A percentile compares a stretch with the other conserved stretches of the same genome.
Conservation (phyloP, 208 protist species). For the Wallacemonas sp. region DNA sequence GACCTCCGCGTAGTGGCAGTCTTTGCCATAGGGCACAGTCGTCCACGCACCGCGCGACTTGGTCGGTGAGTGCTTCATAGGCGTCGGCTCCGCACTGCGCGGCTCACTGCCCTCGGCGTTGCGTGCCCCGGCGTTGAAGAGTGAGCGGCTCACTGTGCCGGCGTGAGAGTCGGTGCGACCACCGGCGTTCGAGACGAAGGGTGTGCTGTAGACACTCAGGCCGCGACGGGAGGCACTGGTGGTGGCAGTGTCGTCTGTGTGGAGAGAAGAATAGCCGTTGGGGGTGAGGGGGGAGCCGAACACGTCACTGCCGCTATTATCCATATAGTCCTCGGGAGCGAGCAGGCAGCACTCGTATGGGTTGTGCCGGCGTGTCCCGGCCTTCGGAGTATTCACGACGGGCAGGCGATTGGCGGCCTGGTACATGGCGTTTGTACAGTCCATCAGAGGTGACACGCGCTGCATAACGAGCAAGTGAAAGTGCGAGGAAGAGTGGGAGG, state of each 20-base stretch:
- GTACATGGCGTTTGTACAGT: constrained; percentile 60
- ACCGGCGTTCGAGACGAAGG: constrained; percentile 11
- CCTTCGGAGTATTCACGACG: neutral
- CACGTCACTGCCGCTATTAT: constrained; percentile 17
- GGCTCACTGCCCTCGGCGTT: neutral
- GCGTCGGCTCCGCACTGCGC: constrained; percentile 22
- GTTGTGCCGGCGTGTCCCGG: constrained; percentile 33
- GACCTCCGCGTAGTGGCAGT: constrained; percentile 50
- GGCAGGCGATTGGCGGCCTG: constrained; percentile 51
- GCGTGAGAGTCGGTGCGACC: constrained; percentile 10
- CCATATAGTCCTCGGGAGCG: constrained; percentile 32
- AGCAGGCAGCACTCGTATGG: constrained; percentile 57
- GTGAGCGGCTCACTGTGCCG: constrained; percentile 7
- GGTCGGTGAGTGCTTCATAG: constrained; percentile 33
- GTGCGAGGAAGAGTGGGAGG: neutral
- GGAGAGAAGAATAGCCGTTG: neutral
- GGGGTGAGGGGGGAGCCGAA: constrained; percentile 4
- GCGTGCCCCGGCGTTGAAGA: constrained; percentile 8
- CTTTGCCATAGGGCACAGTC: constrained; percentile 48
- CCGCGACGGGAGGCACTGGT: constrained; percentile 11
- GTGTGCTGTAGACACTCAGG: constrained; percentile 23
- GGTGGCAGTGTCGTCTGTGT: constrained; percentile 7
- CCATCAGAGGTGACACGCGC: constrained; percentile 30
- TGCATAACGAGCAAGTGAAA: neutral
- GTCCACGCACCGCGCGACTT: constrained; percentile 47